Conservation (phyloP, 1,139 yeast species). For the Diutina mesorugosa region DNA sequence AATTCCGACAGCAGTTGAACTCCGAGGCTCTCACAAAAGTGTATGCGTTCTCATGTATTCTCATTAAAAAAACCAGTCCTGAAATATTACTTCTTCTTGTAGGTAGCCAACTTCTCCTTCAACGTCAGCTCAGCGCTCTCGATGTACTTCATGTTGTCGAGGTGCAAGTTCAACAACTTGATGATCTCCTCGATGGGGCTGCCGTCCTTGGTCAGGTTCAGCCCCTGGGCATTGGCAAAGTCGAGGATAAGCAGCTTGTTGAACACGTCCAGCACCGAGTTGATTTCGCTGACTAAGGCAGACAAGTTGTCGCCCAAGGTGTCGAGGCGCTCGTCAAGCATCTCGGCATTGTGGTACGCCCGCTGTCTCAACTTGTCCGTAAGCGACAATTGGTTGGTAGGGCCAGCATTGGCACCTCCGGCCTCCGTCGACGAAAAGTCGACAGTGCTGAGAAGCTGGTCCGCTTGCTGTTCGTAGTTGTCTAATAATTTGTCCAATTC, state of each 20-base stretch:
- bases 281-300: slow-evolving; percentile 72
- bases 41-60: not conserved
- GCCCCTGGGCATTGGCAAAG: slow-evolving; percentile 10
- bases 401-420: not conserved
- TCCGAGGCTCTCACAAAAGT: too few species aligned
- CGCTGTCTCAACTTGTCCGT: slow-evolving; percentile 82
- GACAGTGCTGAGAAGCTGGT: slow-evolving; percentile 34
- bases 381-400: slow-evolving; percentile 17
- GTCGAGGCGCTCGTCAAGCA: slow-evolving; percentile 72
- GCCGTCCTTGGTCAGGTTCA: slow-evolving; percentile 9
- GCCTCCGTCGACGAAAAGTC: slow-evolving; percentile 14
- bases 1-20: not conserved
- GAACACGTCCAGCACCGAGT: slow-evolving; percentile 73
- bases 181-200: slow-evolving; percentile 59
- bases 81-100: slow-evolving; percentile 6
- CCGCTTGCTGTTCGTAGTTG: slow-evolving; percentile 80
- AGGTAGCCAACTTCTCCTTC: slow-evolving; percentile 47
- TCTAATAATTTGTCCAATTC: slow-evolving; percentile 76
- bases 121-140: slow-evolving; percentile 60
- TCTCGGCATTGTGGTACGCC: slow-evolving; percentile 81
- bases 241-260: slow-evolving; percentile 36
- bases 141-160: slow-evolving; percentile 81
- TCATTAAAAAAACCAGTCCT: not conserved
- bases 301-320: slow-evolving; percentile 63
- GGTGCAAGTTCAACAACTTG: slow-evolving; percentile 72